Conservation (phyloP, 305 asterid species). For the Fraxinus baroniana region DNA sequence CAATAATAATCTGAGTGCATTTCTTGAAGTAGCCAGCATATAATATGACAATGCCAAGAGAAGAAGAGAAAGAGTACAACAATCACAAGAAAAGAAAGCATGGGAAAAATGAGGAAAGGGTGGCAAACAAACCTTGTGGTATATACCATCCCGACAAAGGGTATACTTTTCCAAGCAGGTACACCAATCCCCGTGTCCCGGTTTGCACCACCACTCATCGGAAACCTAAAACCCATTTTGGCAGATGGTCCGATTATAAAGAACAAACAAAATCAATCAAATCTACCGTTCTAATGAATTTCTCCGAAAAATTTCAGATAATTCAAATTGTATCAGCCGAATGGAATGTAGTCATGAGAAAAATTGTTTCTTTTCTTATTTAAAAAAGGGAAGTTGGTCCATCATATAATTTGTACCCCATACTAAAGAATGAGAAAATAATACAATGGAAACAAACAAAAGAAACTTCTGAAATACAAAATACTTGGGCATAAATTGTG, state of each 20-base stretch:
- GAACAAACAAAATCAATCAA: conserved; percentile 19
- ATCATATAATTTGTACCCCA: neutral
- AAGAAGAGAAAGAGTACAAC: conserved; percentile 14
- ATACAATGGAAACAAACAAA: neutral
- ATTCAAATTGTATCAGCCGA: conserved; percentile 2
- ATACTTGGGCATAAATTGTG: neutral
- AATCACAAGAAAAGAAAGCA: neutral
- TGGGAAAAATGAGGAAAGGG: neutral
- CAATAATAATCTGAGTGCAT: conserved; percentile 1
- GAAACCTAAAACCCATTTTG: conserved; percentile 55
- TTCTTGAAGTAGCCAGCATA: conserved; percentile 6
- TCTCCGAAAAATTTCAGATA: neutral
- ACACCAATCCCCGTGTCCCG: conserved; percentile 99
- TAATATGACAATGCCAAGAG: conserved; percentile 2
- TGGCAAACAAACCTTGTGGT: conserved; percentile 67
- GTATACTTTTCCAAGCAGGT: conserved; percentile 91
- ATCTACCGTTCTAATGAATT: conserved; percentile 14
- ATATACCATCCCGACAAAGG: conserved; percentile 86
- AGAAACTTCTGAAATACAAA: neutral
- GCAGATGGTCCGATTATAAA: conserved; percentile 19
- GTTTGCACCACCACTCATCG: conserved; percentile 91
- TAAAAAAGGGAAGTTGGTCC: neutral
- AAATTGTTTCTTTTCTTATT: neutral
- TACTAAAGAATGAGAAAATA: neutral
- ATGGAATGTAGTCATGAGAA: neutral